These are phyloP conservation scores for Magnaporthiopsis poae DNA, from an alignment of 2,329 filamentous ascomycete species.

Conservation along the genomic window DNA sequence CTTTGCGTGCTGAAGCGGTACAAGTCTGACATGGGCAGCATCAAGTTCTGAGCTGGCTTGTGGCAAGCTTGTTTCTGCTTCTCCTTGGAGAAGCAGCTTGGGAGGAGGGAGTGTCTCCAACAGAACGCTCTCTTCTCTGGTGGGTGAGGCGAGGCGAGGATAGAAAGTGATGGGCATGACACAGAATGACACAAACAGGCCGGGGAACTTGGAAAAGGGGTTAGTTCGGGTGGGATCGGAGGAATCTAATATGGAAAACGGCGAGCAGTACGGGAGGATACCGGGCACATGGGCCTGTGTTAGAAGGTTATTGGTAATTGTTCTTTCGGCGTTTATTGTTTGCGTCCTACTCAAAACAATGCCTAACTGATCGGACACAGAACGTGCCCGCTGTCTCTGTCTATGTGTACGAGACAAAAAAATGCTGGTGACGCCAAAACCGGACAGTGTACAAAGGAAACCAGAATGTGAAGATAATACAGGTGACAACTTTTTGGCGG, in stretches of 20 bases:
- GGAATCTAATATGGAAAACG: neutral
- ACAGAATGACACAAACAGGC: neutral
- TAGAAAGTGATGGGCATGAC: neutral
- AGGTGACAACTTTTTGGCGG: neutral
- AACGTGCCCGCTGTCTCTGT: neutral
- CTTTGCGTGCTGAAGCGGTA: conserved; percentile 5
- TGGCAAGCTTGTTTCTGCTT: neutral
- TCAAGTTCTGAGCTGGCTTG: neutral
- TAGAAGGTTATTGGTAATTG: neutral
- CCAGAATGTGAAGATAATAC: neutral
- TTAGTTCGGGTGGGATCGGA: neutral
- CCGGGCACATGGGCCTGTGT: neutral
- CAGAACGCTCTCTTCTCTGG: neutral
- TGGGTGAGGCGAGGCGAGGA: neutral
- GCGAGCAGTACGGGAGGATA: too few species aligned
- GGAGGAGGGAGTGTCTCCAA: neutral
- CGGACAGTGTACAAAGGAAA: neutral
- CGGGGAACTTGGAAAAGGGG: neutral
- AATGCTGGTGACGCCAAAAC: neutral
- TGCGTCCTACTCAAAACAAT: neutral
- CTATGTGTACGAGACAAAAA: neutral
- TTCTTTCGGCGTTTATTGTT: neutral
- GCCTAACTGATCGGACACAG: neutral
- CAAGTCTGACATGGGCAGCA: conserved; percentile 1
- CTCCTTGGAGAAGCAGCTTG: neutral